Evolutionary conservation across 208 protist species (phyloP), one percentile per base, ranked within the genome.

Genomic region (Trypanosoma platydactyli): DNA sequence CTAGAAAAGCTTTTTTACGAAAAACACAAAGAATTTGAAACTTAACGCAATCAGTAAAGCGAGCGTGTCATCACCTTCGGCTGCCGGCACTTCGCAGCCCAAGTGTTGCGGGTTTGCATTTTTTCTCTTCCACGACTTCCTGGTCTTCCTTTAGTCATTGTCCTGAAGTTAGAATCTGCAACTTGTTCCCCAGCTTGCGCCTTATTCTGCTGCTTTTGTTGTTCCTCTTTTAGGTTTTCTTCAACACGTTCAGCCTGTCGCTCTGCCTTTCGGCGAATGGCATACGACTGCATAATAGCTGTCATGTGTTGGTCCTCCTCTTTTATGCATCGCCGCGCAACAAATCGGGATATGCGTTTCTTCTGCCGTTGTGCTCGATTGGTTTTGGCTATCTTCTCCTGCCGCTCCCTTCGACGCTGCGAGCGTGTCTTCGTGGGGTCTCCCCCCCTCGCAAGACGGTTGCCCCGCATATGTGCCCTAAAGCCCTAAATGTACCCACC

Each of bases 391-490:
- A 95, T 66, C 50, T 86, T 86, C 22, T 42, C 66, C 58, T 85
- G 54, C 58, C 86, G 81, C 68, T 95, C 90, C 42, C 71, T 64
- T 1, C 84, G 78, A 45, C 76, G 72, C 72, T 92, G 75, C 1
- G 80, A 83, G 58, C 87, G 86, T 16, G 85, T 87, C 71, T 94
- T 95, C 80, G 89, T 92, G 20, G 84, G 81, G 73, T 95, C 90
- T 5, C 86, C 88, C 12, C 81, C 79, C 61, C 59, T 41, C 24
- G 76, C 81, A 40, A 89, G 74, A 1, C 81, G 81, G 62, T 95
- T 95, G 11, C 90, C 87, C 18, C 83, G 84, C 90, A 95, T 95
- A 16, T 38, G 13, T n/a, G 12, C 33, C 22, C 29, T 29, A 51
- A n/a, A n/a, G n/a, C n/a, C n/a, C n/a, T n/a, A n/a, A n/a, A n/a